A percentile compares a stretch with the other conserved stretches of the same genome.
phyloP scores from a whole-genome alignment of 192 early-diverging fungal genomes.

The Backusella psychrophila region DNA sequence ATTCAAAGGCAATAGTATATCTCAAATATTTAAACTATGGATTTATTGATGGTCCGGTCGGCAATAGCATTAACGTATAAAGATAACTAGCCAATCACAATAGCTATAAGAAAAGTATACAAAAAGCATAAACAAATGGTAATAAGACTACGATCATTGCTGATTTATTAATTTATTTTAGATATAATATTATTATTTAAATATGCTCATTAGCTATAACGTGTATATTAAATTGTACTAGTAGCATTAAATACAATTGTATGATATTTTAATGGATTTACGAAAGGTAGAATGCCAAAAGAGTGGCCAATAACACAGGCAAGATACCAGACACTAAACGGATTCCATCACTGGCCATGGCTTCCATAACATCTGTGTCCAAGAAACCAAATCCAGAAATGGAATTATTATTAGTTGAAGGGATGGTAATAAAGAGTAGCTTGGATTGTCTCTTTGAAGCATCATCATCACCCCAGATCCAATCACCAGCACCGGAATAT shows the following conservation, averaged over 20 bases:
- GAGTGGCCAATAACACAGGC: background rate
- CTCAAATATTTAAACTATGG: background rate
- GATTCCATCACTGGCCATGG: background rate
- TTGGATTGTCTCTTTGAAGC: background rate
- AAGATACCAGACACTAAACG: background rate
- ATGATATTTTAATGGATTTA: background rate
- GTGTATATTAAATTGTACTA: background rate
- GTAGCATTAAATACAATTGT: background rate
- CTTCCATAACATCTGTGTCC: conserved; percentile 27
- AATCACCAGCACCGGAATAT: background rate
- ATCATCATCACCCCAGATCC: conserved; percentile 18
- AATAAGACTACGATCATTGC: no score
- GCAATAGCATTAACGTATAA: background rate
- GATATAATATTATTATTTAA: background rate
- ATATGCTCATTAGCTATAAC: background rate
- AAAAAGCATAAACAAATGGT: no score
- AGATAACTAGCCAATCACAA: background rate
- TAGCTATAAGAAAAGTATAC: no score
- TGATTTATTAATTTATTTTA: background rate
- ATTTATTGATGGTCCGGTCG: background rate
- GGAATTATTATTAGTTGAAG: background rate
- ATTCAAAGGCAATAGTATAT: no score
- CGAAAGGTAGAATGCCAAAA: background rate
- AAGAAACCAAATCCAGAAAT: conserved; percentile 30
- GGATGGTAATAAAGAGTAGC: conserved; percentile 20